Evolutionary conservation across 768 basidiomycete species (phyloP).

Genomic region (Termitomyces sp.): DNA sequence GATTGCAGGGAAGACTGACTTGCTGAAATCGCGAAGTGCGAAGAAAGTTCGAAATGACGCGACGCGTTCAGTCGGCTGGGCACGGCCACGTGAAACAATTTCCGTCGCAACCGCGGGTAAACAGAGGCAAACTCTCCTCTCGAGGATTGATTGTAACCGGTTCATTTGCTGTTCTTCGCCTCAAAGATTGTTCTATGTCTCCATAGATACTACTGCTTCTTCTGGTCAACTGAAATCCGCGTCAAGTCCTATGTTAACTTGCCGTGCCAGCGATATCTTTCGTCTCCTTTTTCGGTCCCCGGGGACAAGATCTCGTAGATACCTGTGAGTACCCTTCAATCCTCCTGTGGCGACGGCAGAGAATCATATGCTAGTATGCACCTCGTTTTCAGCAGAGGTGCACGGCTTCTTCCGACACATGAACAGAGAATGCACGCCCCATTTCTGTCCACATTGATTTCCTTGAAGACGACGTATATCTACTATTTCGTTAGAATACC

Average conservation of each 20-base stretch:
- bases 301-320: neutral
- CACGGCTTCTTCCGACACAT: neutral
- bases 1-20: no score
- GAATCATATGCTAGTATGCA: neutral
- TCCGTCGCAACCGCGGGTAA: conserved; percentile 11
- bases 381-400: neutral
- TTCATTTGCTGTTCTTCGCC: neutral
- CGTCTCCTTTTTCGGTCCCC: neutral
- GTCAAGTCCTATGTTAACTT: neutral
- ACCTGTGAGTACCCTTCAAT: neutral
- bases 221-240: neutral
- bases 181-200: neutral
- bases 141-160: neutral
- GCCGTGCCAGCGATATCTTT: neutral
- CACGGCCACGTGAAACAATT: conserved; percentile 3
- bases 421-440: neutral
- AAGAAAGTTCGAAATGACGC: neutral
- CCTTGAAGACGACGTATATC: neutral
- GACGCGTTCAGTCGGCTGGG: neutral
- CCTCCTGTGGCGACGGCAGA: neutral
- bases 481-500: neutral
- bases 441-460: neutral
- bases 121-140: conserved; percentile 8
- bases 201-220: conserved; percentile 6
- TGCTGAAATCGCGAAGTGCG: neutral